Conservation (phyloP, 163 green algal species). For the Scenedesmus sp. region DNA sequence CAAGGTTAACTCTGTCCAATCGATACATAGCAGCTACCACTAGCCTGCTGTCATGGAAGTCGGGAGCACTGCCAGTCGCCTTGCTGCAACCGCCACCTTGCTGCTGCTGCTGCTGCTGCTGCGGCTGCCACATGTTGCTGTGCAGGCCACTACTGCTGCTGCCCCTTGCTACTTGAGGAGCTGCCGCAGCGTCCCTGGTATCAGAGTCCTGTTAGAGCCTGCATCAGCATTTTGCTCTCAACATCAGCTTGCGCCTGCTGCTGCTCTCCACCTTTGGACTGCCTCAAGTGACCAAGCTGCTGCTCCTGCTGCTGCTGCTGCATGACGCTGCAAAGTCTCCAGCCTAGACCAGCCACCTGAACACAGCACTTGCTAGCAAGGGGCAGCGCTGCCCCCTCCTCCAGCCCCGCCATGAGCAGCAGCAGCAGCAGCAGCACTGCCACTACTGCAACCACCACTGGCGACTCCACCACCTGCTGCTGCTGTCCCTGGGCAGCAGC, state of each 20-base stretch:
- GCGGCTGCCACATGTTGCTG: neutral
- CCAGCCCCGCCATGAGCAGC: neutral
- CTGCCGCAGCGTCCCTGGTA: no score
- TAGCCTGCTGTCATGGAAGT: no score
- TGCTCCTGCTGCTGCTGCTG: conserved; percentile 20
- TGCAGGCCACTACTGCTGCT: neutral
- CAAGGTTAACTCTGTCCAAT: no score
- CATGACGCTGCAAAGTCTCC: neutral
- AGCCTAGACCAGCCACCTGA: neutral
- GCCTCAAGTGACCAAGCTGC: neutral
- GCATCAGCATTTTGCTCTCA: neutral
- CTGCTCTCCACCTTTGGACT: neutral
- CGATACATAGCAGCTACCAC: no score
- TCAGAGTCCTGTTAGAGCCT: no score
- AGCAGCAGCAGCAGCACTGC: no score
- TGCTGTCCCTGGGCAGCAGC: neutral
- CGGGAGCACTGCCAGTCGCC: no score
- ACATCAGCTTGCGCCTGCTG: neutral
- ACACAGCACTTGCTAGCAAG: no score
- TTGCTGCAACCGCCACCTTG: no score
- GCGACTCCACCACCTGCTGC: neutral
- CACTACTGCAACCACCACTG: neutral
- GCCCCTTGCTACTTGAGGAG: no score
- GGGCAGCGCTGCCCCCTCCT: no score
- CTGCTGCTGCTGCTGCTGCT: neutral